Conservation (phyloP, 352 stramenopile species). For the Globisporangium lucens region DNA sequence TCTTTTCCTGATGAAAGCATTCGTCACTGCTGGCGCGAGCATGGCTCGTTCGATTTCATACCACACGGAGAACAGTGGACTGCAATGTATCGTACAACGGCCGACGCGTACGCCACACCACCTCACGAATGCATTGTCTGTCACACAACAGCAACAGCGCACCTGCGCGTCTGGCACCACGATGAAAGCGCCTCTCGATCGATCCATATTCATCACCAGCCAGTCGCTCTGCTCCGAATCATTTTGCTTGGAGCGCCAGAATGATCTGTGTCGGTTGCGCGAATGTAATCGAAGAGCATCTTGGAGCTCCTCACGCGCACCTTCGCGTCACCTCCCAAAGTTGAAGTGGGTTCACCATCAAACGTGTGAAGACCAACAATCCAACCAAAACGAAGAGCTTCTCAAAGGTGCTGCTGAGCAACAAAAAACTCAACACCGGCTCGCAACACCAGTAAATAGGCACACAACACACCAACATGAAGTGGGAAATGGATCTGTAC, state of each 20-base stretch:
- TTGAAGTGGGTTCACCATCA: conserved; percentile 6
- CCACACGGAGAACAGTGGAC: background rate
- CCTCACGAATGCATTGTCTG: background rate
- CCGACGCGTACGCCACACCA: background rate
- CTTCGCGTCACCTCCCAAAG: conserved; percentile 4
- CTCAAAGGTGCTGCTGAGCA: background rate
- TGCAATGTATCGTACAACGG: background rate
- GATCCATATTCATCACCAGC: background rate
- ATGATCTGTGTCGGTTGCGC: conserved; percentile 5
- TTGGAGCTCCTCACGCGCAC: background rate
- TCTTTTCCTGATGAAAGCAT: background rate
- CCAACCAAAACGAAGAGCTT: background rate
- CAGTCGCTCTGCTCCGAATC: background rate
- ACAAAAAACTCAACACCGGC: background rate
- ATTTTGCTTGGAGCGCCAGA: background rate
- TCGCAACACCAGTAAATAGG: background rate
- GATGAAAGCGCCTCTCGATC: background rate
- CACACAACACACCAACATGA: background rate
- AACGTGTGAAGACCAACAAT: background rate
- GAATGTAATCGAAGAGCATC: background rate
- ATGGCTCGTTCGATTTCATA: background rate
- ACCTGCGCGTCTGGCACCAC: background rate
- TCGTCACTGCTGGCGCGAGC: background rate
- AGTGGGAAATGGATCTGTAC: background rate
- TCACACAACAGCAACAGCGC: background rate